Percentiles rank a stretch among this genome's conserved stretches.
Conservation (phyloP, 345 rosid genomes). For the Dipteronia sinensis region DNA sequence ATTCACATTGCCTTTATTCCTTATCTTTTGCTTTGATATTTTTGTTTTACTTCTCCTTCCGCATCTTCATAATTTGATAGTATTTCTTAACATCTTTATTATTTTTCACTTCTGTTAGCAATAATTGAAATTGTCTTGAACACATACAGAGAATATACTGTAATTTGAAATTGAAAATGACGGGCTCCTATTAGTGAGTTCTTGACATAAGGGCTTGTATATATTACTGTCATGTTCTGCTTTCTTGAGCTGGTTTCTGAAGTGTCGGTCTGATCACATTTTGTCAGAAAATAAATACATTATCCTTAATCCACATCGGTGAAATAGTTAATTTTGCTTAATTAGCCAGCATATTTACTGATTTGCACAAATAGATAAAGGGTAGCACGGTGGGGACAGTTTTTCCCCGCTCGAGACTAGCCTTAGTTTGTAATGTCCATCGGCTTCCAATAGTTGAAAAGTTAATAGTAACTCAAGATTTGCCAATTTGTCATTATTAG, state of each 20-base stretch:
- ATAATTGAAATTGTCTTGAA: too few relatives aligned
- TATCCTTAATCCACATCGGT: neutral
- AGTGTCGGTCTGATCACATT: neutral
- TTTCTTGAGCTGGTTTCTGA: neutral
- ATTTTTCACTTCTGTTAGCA: too few relatives aligned
- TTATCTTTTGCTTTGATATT: neutral
- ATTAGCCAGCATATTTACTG: neutral
- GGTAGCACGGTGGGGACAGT: neutral
- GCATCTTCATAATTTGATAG: neutral
- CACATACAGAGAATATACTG: too few relatives aligned
- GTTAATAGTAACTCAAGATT: neutral
- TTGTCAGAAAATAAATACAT: neutral
- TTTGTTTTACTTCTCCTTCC: neutral
- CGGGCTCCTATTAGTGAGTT: neutral
- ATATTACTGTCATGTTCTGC: conserved; percentile 1
- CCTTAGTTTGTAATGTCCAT: neutral
- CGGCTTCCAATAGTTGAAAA: neutral
- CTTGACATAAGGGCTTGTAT: neutral
- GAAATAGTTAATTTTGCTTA: neutral
- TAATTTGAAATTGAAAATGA: neutral
- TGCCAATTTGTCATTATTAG: neutral
- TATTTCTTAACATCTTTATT: neutral
- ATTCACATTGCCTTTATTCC: neutral
- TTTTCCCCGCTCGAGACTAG: neutral
- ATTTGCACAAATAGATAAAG: neutral